Base-by-base conservation (phyloP, 768 basidiomycete genomes). In the Strobilomyces echinocephalus region DNA sequence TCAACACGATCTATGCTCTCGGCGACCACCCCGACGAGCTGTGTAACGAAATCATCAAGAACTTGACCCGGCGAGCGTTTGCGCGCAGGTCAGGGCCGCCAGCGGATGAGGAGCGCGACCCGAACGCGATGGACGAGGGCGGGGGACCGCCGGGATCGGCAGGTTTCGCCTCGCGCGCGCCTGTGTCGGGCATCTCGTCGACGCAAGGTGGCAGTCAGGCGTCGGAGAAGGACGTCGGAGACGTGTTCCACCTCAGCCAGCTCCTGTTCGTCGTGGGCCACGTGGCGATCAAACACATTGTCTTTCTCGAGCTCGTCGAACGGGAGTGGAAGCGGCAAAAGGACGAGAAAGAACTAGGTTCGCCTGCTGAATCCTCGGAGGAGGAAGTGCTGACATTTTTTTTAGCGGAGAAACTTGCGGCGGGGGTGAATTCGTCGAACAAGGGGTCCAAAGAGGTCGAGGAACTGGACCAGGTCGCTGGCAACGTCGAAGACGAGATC, bases 401-500 rank as follows among this genome's bases (percentile, higher is more conserved):
- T 43, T 1, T 60, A 83, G 84, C 80, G 62, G 88, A 84, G 46
- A 12, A 89, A 64, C 74, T 76, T 11, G 76, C 74, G 1, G 73
- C 69, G 21, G 73, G 69, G 15, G 61, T 28, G 64, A 74, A 63
- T 51, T 66, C 69, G 33, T 63, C 69, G 24, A 68, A 70, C 59
- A 73, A 73, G 26, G 67, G 69, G 8, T 69, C 79, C 34, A 90
- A 84, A 54, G 81, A 83, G 10, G 55, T 77, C 54, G 94, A 97
- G 64, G 97, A 99, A 66, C 83, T 98, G 0, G 97, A 99, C 59
- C 94, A 95, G 62, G 95, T 98, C 10, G 93, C 89, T 30, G 97
- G 97, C 7, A 95, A 95, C 63, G 93, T 93, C 5, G 97, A 99
- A 68, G 97, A 99, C 65, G 97, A 99, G 63, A 95, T 97, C 60